Conservation (phyloP, 192 early-diverging fungal genomes). For the Backusella westeae region DNA sequence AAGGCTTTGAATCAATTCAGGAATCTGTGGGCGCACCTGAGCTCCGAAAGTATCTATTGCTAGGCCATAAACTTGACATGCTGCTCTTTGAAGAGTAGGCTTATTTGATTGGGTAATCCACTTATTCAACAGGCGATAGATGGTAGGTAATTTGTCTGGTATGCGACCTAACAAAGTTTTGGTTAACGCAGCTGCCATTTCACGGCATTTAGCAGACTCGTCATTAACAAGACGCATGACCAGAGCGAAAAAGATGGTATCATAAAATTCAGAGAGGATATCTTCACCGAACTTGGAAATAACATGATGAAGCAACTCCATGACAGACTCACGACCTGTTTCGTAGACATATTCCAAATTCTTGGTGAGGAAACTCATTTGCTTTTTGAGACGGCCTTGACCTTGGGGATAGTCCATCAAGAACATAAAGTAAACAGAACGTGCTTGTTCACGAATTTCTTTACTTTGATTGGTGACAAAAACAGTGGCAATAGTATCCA, state of each 20-base stretch:
- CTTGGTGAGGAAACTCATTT: constrained; percentile 86
- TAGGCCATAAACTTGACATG: constrained; percentile 83
- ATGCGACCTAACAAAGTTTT: constrained; percentile 63
- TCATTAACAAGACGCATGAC: constrained; percentile 88
- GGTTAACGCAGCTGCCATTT: constrained; percentile 80
- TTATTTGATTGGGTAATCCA: constrained; percentile 69
- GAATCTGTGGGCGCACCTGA: constrained; percentile 50
- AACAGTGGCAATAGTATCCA: constrained; percentile 75
- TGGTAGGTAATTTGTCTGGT: constrained; percentile 58
- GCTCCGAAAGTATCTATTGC: constrained; percentile 77
- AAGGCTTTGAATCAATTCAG: constrained; percentile 50
- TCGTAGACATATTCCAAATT: constrained; percentile 92
- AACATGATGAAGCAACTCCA: constrained; percentile 83
- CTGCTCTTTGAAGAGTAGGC: constrained; percentile 71
- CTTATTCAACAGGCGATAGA: constrained; percentile 67
- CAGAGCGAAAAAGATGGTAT: constrained; percentile 84
- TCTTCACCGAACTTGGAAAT: constrained; percentile 79
- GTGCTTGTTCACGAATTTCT: constrained; percentile 81
- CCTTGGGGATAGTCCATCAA: constrained; percentile 96
- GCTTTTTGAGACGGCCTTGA: constrained; percentile 70
- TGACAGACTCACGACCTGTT: constrained; percentile 85
- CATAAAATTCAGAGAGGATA: constrained; percentile 69
- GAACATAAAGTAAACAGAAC: constrained; percentile 83
- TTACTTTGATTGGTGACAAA: constrained; percentile 85
- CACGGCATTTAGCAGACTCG: constrained; percentile 87